These are phyloP conservation scores for Selaginella moellendorffii DNA, from an alignment of 75 land plant genomes.

Conservation along the genomic window DNA sequence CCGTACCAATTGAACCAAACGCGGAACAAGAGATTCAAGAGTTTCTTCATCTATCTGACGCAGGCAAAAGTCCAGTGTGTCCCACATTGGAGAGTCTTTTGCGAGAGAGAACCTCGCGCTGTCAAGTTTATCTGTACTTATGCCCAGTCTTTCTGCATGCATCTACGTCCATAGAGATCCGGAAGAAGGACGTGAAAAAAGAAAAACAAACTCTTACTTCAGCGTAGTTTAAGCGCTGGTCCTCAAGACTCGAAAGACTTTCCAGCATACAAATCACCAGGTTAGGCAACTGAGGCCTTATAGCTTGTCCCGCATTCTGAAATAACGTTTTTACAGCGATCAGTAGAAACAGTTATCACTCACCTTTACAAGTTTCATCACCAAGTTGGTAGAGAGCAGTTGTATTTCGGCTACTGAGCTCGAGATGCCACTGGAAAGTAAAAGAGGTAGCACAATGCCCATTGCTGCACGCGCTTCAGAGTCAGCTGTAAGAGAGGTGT, in stretches of 20 bases:
- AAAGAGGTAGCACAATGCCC: slow-evolving; percentile 63
- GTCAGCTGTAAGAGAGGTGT: slow-evolving; percentile 46
- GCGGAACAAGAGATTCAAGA: slow-evolving; percentile 67
- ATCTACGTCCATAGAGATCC: too few species aligned
- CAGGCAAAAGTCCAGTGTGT: slow-evolving; percentile 84
- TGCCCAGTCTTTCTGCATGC: slow-evolving; percentile 86
- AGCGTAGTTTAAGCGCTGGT: slow-evolving; percentile 89
- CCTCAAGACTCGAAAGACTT: slow-evolving; percentile 94
- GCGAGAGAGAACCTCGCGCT: slow-evolving; percentile 79
- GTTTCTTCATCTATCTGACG: slow-evolving; percentile 51
- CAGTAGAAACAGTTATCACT: not conserved
- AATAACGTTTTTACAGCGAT: not conserved
- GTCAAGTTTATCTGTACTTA: slow-evolving; percentile 85
- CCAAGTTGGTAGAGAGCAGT: slow-evolving; percentile 54
- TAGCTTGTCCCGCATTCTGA: slow-evolving; percentile 75
- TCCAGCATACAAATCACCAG: slow-evolving; percentile 92
- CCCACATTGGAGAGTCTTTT: slow-evolving; percentile 99
- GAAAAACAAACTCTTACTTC: slow-evolving; percentile 61
- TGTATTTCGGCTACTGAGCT: slow-evolving; percentile 69
- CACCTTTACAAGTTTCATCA: slow-evolving; percentile 94
- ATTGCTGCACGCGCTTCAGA: slow-evolving; percentile 66
- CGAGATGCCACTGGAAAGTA: slow-evolving; percentile 66
- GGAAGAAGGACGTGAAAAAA: too few species aligned
- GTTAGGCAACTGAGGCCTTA: slow-evolving; percentile 83
- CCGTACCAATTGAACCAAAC: slow-evolving; percentile 75